phyloP scores from a whole-genome alignment of 768 basidiomycete genomes.

The Termitomyces sp. region DNA sequence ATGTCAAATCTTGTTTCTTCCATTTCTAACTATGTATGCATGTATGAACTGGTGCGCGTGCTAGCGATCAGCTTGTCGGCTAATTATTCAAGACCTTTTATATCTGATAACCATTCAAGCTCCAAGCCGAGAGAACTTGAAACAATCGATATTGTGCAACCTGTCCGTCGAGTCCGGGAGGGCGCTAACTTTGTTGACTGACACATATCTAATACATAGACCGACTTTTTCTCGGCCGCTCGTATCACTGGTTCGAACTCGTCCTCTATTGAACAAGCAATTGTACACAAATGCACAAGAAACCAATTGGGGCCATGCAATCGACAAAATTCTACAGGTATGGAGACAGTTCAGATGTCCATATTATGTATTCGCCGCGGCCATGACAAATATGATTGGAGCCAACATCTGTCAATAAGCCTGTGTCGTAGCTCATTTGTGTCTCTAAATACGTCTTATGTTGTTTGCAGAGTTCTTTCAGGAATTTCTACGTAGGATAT shows the following conservation, averaged over 20 bases:
- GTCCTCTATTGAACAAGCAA: not conserved
- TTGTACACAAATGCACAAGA: not conserved
- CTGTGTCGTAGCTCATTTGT: too few relatives aligned
- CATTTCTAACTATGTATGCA: conserved; percentile 1
- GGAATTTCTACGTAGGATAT: too few relatives aligned
- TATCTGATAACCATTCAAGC: not conserved
- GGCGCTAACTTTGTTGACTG: not conserved
- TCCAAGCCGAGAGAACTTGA: not conserved
- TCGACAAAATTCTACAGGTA: not conserved
- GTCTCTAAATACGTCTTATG: too few relatives aligned
- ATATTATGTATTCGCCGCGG: too few relatives aligned
- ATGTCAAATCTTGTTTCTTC: not conserved
- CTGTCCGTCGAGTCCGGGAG: not conserved
- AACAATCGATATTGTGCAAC: not conserved
- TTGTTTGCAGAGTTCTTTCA: too few relatives aligned
- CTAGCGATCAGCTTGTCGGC: not conserved
- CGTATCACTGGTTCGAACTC: not conserved
- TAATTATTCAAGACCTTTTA: not conserved
- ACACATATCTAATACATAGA: not conserved
- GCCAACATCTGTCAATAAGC: too few relatives aligned
- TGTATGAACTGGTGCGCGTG: not conserved
- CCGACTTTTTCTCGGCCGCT: not conserved
- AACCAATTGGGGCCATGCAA: not conserved
- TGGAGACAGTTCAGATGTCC: not conserved
- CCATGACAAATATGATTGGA: too few relatives aligned